Conservation (phyloP, 2,329 filamentous ascomycete species). For the Aspergillus nomiae region DNA sequence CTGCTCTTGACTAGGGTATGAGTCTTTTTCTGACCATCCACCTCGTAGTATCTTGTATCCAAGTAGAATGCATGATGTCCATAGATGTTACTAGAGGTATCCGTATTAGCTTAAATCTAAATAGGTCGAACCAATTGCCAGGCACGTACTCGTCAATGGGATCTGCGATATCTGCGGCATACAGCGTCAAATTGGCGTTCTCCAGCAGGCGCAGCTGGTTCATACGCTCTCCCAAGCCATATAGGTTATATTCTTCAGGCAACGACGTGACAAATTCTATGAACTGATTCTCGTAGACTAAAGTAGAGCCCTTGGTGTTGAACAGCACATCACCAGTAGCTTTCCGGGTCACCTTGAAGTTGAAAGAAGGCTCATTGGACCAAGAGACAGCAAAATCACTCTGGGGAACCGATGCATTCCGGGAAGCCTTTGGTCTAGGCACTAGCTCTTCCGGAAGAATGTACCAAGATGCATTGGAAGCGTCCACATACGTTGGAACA, state of each 20-base stretch:
- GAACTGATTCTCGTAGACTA: conserved; percentile 78
- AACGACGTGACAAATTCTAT: conserved; percentile 69
- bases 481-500: conserved; percentile 62
- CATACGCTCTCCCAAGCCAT: conserved; percentile 74
- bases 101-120: background rate
- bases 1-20: conserved; percentile 57
- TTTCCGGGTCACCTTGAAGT: conserved; percentile 57
- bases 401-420: conserved; percentile 37
- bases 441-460: conserved; percentile 66
- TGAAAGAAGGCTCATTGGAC: conserved; percentile 61
- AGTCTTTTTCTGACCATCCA: conserved; percentile 48
- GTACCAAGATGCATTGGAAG: conserved; percentile 67
- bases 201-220: conserved; percentile 71
- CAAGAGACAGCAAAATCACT: conserved; percentile 55
- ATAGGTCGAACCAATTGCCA: background rate
- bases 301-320: conserved; percentile 61
- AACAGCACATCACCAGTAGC: conserved; percentile 69
- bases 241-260: conserved; percentile 73
- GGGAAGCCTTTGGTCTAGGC: conserved; percentile 55
- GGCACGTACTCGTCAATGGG: conserved; percentile 45
- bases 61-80: conserved; percentile 77
- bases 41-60: conserved; percentile 73
- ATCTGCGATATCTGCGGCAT: conserved; percentile 67
- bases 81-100: conserved; percentile 63
- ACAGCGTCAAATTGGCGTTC: conserved; percentile 70